Evolutionary conservation across 108 stramenopile species (phyloP).

Genomic region (Chaetoceros muelleri): DNA sequence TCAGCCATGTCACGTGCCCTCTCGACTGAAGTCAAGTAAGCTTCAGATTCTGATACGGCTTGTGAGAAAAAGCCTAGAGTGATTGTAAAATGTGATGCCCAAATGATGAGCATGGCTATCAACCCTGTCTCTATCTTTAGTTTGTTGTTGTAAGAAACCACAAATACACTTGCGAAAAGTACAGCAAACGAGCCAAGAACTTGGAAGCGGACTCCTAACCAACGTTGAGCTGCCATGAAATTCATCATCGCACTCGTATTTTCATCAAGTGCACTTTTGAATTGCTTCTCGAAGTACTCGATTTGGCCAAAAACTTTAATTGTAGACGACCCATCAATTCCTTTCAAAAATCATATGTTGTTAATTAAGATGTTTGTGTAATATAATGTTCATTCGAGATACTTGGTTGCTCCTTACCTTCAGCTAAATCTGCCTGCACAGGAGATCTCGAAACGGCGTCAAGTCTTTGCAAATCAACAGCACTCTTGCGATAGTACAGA

Average conservation of each 20-base stretch:
- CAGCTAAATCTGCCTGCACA: slow-evolving; percentile 65
- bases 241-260: slow-evolving; percentile 64
- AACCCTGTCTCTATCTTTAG: slow-evolving; percentile 47
- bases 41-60: slow-evolving; percentile 63
- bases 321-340: slow-evolving; percentile 65
- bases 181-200: slow-evolving; percentile 64
- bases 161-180: slow-evolving; percentile 37
- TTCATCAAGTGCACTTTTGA: slow-evolving; percentile 30
- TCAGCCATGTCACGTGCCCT: slow-evolving; percentile 62
- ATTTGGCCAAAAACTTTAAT: slow-evolving; percentile 60
- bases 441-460: slow-evolving; percentile 72
- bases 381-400: not conserved
- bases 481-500: slow-evolving; percentile 59
- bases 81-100: slow-evolving; percentile 70
- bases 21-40: slow-evolving; percentile 78
- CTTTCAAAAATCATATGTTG: slow-evolving; percentile 1
- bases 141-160: slow-evolving; percentile 44
- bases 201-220: slow-evolving; percentile 81
- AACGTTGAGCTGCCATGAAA: slow-evolving; percentile 70
- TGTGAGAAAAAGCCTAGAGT: slow-evolving; percentile 69
- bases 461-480: slow-evolving; percentile 70
- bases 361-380: not conserved
- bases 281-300: slow-evolving; percentile 38
- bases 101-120: slow-evolving; percentile 67
- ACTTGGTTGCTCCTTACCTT: slow-evolving; percentile 22